Evolutionary conservation across 148 eudicot species (phyloP), one percentile per base, ranked within the genome.

Genomic region (Heliamphora exappendiculata): DNA sequence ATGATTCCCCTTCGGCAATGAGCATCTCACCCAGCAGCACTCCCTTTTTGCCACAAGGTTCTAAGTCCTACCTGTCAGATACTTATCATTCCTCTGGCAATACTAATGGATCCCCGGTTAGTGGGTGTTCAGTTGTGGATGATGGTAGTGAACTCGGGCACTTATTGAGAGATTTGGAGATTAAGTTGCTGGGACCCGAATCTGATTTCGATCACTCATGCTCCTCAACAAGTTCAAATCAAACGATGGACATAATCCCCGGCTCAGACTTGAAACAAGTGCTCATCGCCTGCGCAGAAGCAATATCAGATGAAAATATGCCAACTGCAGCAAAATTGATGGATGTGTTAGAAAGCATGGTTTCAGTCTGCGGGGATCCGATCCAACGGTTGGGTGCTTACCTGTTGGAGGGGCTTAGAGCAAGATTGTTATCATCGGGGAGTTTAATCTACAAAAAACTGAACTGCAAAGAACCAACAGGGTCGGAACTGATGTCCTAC

Each of bases 381-480:
- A 75, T 89, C 33, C 87, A 94, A 57, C 86, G 98, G 8, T 80
- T 94, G 76, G 91, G 90, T 47, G 98, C 98, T 2, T 94, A 94
- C 74, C 81, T 92, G 90, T 68, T 90, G 77, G 98, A 94, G 87
- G 98, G 97, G 39, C 86, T 94, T 33, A 77, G 85, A 76, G 98
- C 98, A 0, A 82, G 94, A 76, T 34, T 87, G 37, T 84, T 84
- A 54, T 75, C 81, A 72, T 90, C 98, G 0, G 98, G 98, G 14
- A 90, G 85, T 75, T 77, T 76, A 36, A 90, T 94, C 14, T 94
- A 90, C 85, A 90, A 87, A 80, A 92, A 87, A 78, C 81, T 92
- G 66, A 90, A 89, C 59, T 92, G 97, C 76, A 90, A 88, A 10
- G 91, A 86, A 64, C 97, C 98, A 3, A 86, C 97, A 2, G 72